Conservation (phyloP, 805 yeast species). For the Ogataea paradorogensis region DNA sequence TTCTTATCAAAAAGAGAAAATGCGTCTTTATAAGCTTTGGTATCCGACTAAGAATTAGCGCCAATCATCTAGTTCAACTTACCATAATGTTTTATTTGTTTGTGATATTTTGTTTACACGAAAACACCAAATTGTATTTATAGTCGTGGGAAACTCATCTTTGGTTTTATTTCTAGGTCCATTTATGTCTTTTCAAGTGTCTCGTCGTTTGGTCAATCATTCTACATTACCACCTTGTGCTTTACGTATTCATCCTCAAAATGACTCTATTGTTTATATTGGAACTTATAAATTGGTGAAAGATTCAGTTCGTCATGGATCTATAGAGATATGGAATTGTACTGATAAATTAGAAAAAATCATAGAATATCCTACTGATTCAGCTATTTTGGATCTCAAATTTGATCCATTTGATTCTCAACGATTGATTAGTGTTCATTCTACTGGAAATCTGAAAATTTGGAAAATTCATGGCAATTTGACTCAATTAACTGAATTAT, state of each 20-base stretch:
- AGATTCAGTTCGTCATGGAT: conserved; percentile 62
- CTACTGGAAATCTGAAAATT: conserved; percentile 68
- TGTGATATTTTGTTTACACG: conserved; percentile 9
- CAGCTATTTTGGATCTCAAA: conserved; percentile 79
- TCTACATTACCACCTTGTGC: conserved; percentile 83
- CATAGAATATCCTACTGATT: conserved; percentile 36
- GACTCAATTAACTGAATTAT: conserved; percentile 21
- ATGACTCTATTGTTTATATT: conserved; percentile 47
- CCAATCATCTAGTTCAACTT: not conserved
- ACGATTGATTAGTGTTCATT: conserved; percentile 63
- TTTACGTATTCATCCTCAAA: conserved; percentile 54
- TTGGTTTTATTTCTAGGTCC: not conserved
- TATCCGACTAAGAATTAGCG: conserved; percentile 10
- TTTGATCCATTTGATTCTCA: conserved; percentile 51
- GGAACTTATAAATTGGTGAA: conserved; percentile 81
- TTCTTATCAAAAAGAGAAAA: conserved; percentile 95
- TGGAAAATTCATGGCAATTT: conserved; percentile 48
- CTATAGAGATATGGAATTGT: conserved; percentile 42
- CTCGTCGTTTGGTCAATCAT: conserved; percentile 22
- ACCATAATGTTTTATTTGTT: conserved; percentile 9
- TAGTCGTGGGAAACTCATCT: conserved; percentile 3
- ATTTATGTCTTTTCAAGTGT: conserved; percentile 1
- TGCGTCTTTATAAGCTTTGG: conserved; percentile 74
- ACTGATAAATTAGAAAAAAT: conserved; percentile 13
- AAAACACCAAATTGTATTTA: not conserved